Conservation (phyloP, 2,329 filamentous ascomycete genomes). For the Alternaria dauci region DNA sequence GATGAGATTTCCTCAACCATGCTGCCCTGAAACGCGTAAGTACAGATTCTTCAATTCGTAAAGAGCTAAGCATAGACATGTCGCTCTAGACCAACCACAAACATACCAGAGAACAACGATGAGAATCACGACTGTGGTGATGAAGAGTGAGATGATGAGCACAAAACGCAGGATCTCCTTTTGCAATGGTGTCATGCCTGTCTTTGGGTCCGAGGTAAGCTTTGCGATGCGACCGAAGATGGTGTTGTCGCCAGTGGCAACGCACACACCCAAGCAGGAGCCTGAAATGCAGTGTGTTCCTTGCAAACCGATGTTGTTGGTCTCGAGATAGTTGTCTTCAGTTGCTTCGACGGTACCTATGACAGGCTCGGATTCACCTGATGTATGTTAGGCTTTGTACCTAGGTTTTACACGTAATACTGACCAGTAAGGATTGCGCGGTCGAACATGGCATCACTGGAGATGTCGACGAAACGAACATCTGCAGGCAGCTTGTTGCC, state of each 20-base stretch:
- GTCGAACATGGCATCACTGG: constrained; percentile 75
- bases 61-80: constrained; percentile 2
- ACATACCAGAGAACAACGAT: constrained; percentile 71
- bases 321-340: constrained; percentile 79
- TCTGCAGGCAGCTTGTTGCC: constrained; percentile 80
- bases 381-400: constrained; percentile 15
- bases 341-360: constrained; percentile 68
- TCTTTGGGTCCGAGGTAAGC: constrained; percentile 73
- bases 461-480: constrained; percentile 73
- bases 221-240: constrained; percentile 80
- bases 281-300: constrained; percentile 81
- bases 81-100: not conserved
- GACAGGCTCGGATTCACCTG: constrained; percentile 71
- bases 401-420: not conserved
- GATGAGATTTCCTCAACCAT: constrained; percentile 73
- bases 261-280: constrained; percentile 70
- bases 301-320: constrained; percentile 76
- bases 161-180: constrained; percentile 79
- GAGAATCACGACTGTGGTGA: constrained; percentile 70
- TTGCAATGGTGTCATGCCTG: constrained; percentile 73
- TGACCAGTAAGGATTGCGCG: constrained; percentile 74
- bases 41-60: constrained; percentile 3
- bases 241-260: constrained; percentile 75
- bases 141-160: constrained; percentile 71
- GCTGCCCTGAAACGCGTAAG: constrained; percentile 61